Percentiles rank a stretch among this genome's conserved stretches.
Conservation (phyloP, 129 eudicot genomes). For the Mikania micrantha region DNA sequence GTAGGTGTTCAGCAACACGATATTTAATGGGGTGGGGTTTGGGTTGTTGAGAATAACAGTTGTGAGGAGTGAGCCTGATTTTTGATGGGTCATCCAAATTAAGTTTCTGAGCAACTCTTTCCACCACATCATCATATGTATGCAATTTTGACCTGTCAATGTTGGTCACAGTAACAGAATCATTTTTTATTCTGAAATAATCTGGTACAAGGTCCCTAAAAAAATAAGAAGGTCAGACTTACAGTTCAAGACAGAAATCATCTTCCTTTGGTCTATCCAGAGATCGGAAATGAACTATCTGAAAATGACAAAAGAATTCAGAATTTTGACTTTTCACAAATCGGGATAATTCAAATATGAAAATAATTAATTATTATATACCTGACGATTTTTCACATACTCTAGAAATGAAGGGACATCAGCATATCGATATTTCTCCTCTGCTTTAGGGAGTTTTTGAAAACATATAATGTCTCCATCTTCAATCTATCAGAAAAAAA, state of each 20-base stretch:
- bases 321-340: neutral
- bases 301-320: neutral
- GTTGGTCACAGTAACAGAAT: neutral
- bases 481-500: slow-evolving; percentile 50
- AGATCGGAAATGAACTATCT: slow-evolving; percentile 83
- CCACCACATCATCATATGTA: slow-evolving; percentile 91
- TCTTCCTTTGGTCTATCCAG: slow-evolving; percentile 91
- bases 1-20: slow-evolving; percentile 67
- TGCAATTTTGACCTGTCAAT: slow-evolving; percentile 59
- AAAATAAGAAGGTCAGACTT: slow-evolving; percentile 19
- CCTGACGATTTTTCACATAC: slow-evolving; percentile 88
- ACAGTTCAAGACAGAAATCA: slow-evolving; percentile 86
- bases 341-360: neutral
- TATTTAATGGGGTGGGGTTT: slow-evolving; percentile 80
- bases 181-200: neutral
- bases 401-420: slow-evolving; percentile 83
- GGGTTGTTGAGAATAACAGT: slow-evolving; percentile 95
- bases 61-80: slow-evolving; percentile 95
- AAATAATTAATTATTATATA: neutral
- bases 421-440: slow-evolving; percentile 48
- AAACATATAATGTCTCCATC: slow-evolving; percentile 95
- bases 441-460: slow-evolving; percentile 56
- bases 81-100: slow-evolving; percentile 76
- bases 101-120: slow-evolving; percentile 67
- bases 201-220: slow-evolving; percentile 6